Base-by-base conservation (phyloP, 345 rosid genomes). In the Anastatica hierochuntica region DNA sequence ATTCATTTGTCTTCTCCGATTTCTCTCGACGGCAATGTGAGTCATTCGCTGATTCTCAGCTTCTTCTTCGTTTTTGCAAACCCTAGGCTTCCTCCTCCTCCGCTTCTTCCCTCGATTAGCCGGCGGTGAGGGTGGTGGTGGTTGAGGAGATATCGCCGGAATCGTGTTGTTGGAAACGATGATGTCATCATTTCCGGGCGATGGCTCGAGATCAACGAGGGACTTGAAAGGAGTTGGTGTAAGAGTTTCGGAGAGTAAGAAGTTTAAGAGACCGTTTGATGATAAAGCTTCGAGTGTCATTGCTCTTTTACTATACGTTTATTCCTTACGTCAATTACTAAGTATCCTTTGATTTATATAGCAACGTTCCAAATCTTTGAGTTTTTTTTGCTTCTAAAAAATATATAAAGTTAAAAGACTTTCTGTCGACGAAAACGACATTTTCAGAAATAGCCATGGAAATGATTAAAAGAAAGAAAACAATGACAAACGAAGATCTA, bases 21-120 rank as follows among this genome's bases (percentile, higher is more conserved):
- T 90, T 70, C 97, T 78, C 66, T 85, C 97, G 4, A 85, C 88
- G 12, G 94, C 74, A 76, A 90, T 90, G 79, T 90, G 97, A 48
- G 86, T 80, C 88, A 85, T 85, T 75, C 97, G 70, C 60, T 83
- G 86, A 8, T 76, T 77, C 74, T 85, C 95, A 43, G 78, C 80
- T 68, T 85, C 95, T 29, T 78, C 95, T 57, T 82, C 80, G 76
- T 82, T 80, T 78, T 79, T 82, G 40, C 94, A 79, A 46, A 65
- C 78, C 78, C 84, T 83, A 24, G 81, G 73, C 73, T 81, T 79
- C 64, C 95, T 75, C 52, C 82, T 76, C 67, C 85, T 69, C 65
- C 81, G 77, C 67, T 73, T 89, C 74, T 77, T 77, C 40, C 80
- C 85, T 71, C 75, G 75, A 52, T 23, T 73, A 8, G 66, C 71